Base-by-base conservation (phyloP, 2,329 filamentous ascomycete genomes). In the Paracamarosporium sp. region DNA sequence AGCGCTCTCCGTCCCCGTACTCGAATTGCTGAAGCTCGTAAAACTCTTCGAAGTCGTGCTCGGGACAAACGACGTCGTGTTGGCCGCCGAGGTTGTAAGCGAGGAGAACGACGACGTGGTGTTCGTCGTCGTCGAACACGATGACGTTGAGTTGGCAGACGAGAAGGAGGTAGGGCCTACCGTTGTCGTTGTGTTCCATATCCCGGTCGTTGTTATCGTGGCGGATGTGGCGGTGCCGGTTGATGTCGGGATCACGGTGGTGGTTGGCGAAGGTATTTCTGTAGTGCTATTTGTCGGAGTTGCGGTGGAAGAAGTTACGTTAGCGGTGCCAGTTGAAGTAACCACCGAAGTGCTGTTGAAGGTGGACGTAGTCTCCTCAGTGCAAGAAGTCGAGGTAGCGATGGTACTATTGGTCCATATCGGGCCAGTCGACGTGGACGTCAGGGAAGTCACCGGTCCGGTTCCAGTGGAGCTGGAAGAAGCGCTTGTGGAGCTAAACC, bases 341-440 rank as follows among this genome's bases (percentile, higher is more conserved):
- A n/a, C n/a, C 3, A 25, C 25, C 27, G 36, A 41, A 36, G n/a
- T 41, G n/a, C 12, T 43, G 11, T 38, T 51, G 17, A 12, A 11
- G 1, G 12, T 51, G 4, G 17, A 13, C n/a, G 36, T 30, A 13
- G 25, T 9, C 25, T 51, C 48, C 7, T 43, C 48, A 15, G 48
- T 31, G 36, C 48, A 51, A 13, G 48, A 33, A 7, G 48, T 51
- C 20, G 45, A 35, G 12, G 30, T n/a, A 35, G 30, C 30, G 12
- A 9, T 47, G n/a, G 31, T 43, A 27, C n/a, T 43, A n/a, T 51
- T 51, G n/a, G 36, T 41, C 48, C 48, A 51, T 31, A 27, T 25
- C 12, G 35, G n/a, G 13, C 27, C 27, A 11, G 36, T 51, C 22
- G 31, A 35, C 7, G 28, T 48, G 11, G 20, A 36, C 6, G 36